Base-by-base conservation (phyloP, 192 early-diverging fungal genomes). In the Dissophora globulifera region DNA sequence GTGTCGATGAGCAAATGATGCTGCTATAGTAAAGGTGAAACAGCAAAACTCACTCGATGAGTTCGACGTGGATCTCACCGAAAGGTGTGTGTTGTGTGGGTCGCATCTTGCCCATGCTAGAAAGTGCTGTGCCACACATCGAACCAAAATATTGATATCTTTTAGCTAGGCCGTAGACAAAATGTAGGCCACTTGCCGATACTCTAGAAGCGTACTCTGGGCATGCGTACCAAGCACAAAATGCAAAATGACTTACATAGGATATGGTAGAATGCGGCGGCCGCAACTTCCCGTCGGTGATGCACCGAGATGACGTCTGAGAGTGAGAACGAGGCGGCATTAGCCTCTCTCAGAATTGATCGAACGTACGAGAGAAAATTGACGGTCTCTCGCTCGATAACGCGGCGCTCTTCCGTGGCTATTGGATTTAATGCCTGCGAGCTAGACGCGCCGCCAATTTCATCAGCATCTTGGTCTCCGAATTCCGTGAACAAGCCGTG, bases 201-300 rank as follows among this genome's bases (percentile, higher is more conserved):
- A 6, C 6, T n/a, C n/a, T 45, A 45, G 17, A n/a, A 45, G 12
- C 5, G 38, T 40, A 40, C 13, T 13, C 38, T 40, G 7, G 13
- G 13, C 13, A 10, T 13, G 38, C 38, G 38, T 40, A 40, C 13
- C 8, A 13, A 40, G 38, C 13, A 7, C 38, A 40, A 40, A 10
- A 42, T 4, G 13, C 16, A 12, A 8, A 50, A 23, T 1, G 0
- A 22, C 53, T 57, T 50, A 62, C 68, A 35, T 26, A 70, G 46
- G 15, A 70, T 42, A 29, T 70, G 68, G 46, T 70, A 62, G 53
- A 70, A 70, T 11, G 68, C 68, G 8, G 52, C n/a, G 2, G 68
- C 68, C 1, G 59, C 58, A 57, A 70, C 68, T 22, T 62, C 53
- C 2, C 58, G 52, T 17, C 59, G 50, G 2, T 46, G 43, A n/a